A percentile compares a stretch with the other conserved stretches of the same genome.
Conservation (phyloP, 2,329 filamentous ascomycete genomes). For the Tolypocladium pustulatum region DNA sequence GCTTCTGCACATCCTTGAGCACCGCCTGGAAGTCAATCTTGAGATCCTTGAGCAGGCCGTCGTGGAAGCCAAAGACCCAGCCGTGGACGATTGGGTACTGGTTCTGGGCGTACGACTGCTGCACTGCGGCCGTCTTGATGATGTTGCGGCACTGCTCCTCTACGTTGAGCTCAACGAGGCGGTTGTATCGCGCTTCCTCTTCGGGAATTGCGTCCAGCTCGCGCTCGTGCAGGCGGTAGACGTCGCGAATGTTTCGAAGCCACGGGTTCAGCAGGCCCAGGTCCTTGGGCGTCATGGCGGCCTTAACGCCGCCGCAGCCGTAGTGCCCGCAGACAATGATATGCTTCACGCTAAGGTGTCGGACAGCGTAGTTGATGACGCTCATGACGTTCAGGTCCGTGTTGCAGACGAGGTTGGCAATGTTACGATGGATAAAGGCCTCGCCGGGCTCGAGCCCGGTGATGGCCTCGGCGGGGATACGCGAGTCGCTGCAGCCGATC, state of each 20-base stretch:
- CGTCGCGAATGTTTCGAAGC: conserved; percentile 64
- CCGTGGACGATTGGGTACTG: conserved; percentile 61
- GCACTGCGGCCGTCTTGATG: conserved; percentile 70
- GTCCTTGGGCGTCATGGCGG: conserved; percentile 61
- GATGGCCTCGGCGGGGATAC: conserved; percentile 84
- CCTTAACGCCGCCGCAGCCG: conserved; percentile 67
- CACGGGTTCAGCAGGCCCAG: conserved; percentile 63
- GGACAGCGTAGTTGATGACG: conserved; percentile 81
- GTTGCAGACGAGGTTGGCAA: conserved; percentile 76
- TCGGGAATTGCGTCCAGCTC: conserved; percentile 56
- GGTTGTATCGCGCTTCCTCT: conserved; percentile 50
- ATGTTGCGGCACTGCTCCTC: conserved; percentile 66
- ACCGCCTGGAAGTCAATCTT: conserved; percentile 50
- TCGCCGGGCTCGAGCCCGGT: conserved; percentile 77
- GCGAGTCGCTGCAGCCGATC: conserved; percentile 86
- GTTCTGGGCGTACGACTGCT: conserved; percentile 55
- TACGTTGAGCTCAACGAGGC: conserved; percentile 78
- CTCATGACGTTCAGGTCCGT: conserved; percentile 70
- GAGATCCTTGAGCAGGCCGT: conserved; percentile 56
- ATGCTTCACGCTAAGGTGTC: conserved; percentile 71
- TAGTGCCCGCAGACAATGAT: conserved; percentile 73
- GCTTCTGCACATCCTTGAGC: conserved; percentile 50
- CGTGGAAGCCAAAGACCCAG: conserved; percentile 61
- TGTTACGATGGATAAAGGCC: conserved; percentile 90
- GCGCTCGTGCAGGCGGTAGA: conserved; percentile 59